Base-by-base conservation (phyloP, 2,329 filamentous ascomycete genomes). In the Epichloe uncinata region DNA sequence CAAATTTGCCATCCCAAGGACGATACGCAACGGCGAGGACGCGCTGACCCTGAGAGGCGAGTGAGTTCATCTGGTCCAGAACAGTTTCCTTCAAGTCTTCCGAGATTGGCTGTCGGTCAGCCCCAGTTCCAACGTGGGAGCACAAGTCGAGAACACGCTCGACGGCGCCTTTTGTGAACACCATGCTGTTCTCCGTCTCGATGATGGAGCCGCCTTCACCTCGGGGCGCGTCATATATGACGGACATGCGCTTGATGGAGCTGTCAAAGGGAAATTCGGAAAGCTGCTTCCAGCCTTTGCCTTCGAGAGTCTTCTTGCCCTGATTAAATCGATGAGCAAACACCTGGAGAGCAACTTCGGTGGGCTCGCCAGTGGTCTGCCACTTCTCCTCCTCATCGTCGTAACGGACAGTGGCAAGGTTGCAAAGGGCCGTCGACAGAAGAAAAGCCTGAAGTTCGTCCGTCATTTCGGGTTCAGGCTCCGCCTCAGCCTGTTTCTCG, bases 241-340 rank as follows among this genome's bases (percentile, higher is more conserved):
- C 84, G 8, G 82, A 85, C 85, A 89, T 89, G 58, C 82, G 81
- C 73, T 89, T 89, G 62, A 87, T 79, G 57, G 75, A 76, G 50
- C 82, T 86, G 63, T 89, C 84, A 59, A 89, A 90, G n/a, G 84
- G 84, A 53, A 85, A 86, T 59, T 89, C 85, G 48, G 80, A 76
- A 1, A 82, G 64, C 57, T 82, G 75, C 55, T 74, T 75, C 79
- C 81, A 83, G n/a, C 75, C 75, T 5, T 68, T 61, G 3, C 58
- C 64, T 50, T 75, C 73, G 2, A 80, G 65, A 1, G 63, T 59
- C 58, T 75, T 77, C 63, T 79, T 80, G 40, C 78, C 76, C 22
- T 69, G 69, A 43, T 73, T 69, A 61, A 88, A 87, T 38, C 85
- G 80, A 57, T 81, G 78, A 2, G 84, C 77, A 57, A 89, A 85